Percentiles rank a stretch among this genome's conserved stretches.
These are phyloP conservation scores for Corymbia citriodora DNA, from an alignment of 441 rosid genomes.

Conservation along the genomic window DNA sequence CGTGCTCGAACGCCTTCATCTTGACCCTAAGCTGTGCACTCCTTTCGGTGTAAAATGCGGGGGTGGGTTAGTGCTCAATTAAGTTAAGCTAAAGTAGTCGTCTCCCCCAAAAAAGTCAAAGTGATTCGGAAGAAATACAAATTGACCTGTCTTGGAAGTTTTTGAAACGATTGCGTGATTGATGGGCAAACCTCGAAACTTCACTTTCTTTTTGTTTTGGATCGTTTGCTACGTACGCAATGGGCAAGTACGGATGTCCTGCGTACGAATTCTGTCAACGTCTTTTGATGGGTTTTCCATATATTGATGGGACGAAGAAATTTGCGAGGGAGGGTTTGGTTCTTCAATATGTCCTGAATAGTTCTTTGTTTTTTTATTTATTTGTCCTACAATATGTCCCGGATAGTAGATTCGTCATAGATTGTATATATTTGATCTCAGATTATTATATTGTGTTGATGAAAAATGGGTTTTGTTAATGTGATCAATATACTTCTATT, in stretches of 20 bases:
- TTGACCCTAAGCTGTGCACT: not conserved
- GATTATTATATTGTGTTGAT: not conserved
- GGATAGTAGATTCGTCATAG: no score
- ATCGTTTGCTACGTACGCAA: not conserved
- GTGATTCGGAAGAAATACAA: not conserved
- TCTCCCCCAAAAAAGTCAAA: not conserved
- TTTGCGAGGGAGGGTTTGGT: not conserved
- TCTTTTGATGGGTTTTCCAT: not conserved
- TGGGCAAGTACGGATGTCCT: not conserved
- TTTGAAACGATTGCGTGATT: not conserved
- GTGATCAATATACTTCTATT: accelerated
- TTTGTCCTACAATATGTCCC: no score
- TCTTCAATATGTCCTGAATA: no score
- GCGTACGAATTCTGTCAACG: not conserved
- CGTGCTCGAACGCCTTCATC: not conserved
- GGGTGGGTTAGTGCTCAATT: not conserved
- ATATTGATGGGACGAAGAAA: not conserved
- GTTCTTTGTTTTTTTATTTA: no score
- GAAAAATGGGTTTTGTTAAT: not conserved
- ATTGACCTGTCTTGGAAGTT: not conserved
- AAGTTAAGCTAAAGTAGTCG: not conserved
- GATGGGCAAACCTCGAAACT: not conserved
- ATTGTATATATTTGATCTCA: no score
- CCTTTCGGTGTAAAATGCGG: not conserved
- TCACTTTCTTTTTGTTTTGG: not conserved